Conservation (phyloP, 1,139 yeast species). For the Sugiyamaella grinbergsii region DNA sequence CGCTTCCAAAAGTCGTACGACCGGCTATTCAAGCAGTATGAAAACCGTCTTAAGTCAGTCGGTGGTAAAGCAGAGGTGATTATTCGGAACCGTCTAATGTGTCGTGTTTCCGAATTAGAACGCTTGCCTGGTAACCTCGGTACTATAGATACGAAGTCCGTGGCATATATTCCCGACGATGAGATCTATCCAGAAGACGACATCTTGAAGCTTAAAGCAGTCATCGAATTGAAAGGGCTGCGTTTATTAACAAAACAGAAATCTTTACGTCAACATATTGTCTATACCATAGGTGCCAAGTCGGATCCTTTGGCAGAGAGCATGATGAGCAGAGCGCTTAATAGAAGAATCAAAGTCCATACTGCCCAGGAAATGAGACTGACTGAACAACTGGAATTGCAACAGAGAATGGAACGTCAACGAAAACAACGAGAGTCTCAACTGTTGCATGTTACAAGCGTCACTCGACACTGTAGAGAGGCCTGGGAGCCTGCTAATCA, state of each 20-base stretch:
- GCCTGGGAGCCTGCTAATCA: constrained; percentile 35
- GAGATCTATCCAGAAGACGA: constrained; percentile 49
- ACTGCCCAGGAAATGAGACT: constrained; percentile 62
- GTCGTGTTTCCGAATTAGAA: constrained; percentile 75
- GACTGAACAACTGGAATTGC: constrained; percentile 62
- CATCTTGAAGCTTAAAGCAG: constrained; percentile 57
- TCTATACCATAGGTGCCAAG: constrained; percentile 59
- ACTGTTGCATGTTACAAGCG: constrained; percentile 43
- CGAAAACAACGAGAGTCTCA: constrained; percentile 43
- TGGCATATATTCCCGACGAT: constrained; percentile 48
- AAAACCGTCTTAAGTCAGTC: constrained; percentile 27
- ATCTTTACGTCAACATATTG: constrained; percentile 71
- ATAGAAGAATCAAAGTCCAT: constrained; percentile 60
- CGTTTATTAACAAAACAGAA: constrained; percentile 83
- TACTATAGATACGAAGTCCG: constrained; percentile 52
- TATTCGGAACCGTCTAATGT: constrained; percentile 52
- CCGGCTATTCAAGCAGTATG: constrained; percentile 15
- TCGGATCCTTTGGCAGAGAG: constrained; percentile 40
- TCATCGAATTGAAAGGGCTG: constrained; percentile 81
- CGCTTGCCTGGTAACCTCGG: constrained; percentile 75
- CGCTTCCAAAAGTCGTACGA: constrained; percentile 12
- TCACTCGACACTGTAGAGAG: constrained; percentile 45
- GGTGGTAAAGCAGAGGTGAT: constrained; percentile 42
- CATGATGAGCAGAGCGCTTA: constrained; percentile 42
- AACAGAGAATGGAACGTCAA: constrained; percentile 57